phyloP scores from a whole-genome alignment of 2,329 filamentous ascomycete species.

The Teratosphaeria nubilosa region DNA sequence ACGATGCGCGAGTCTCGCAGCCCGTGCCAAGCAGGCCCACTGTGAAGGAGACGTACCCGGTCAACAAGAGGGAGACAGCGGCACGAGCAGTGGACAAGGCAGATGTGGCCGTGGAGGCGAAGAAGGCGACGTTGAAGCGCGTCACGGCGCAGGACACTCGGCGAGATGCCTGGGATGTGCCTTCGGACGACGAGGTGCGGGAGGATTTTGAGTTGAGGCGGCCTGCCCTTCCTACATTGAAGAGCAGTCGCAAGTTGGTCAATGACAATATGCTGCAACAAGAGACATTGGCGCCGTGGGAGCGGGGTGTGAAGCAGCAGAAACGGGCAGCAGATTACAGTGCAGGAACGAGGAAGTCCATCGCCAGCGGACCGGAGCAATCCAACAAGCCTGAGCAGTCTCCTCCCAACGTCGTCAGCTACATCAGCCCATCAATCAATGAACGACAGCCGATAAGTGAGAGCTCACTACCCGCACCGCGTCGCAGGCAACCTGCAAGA shows the following conservation, averaged over 20 bases:
- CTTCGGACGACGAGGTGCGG: neutral
- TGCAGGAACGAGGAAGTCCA: neutral
- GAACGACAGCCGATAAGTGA: conserved; percentile 7
- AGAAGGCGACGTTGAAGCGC: neutral
- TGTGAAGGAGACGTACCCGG: conserved; percentile 2
- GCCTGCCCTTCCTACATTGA: conserved; percentile 7
- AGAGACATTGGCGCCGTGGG: conserved; percentile 18
- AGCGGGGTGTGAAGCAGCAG: conserved; percentile 7
- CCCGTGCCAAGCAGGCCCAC: neutral
- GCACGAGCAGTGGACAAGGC: too few species aligned
- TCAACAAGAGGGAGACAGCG: neutral
- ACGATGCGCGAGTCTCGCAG: conserved; percentile 1
- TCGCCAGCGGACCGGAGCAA: neutral
- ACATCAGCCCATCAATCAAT: neutral
- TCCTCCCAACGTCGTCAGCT: neutral
- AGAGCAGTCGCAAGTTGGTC: conserved; percentile 8
- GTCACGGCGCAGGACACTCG: neutral
- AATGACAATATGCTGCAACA: conserved; percentile 3
- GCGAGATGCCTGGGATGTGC: neutral
- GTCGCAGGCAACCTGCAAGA: conserved; percentile 4
- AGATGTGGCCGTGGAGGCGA: neutral
- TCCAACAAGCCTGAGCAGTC: neutral
- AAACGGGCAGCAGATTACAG: neutral
- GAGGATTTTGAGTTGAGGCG: conserved; percentile 6
- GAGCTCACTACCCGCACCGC: conserved; percentile 15